Evolutionary conservation across 148 eudicot species (phyloP), one percentile per base, ranked within the genome.

Genomic region (Fallopia convolvulus): DNA sequence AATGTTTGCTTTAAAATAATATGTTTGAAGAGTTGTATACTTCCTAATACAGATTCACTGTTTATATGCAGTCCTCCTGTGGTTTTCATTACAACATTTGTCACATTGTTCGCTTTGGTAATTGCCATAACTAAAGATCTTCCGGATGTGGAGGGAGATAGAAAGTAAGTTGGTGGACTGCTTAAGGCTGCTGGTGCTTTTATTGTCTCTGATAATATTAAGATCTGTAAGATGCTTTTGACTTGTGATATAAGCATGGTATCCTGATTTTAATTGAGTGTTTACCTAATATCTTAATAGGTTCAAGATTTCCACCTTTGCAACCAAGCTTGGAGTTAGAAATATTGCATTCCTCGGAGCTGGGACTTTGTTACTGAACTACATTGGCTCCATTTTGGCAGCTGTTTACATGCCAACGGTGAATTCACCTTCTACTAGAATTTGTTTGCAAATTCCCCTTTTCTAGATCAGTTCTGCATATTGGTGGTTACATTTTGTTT

Each of bases 81-180:
- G 85, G 90, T 90, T 81, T 94, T 94, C 87, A 94, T 94, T 79
- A 94, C 99, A 74, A 84, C 90, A 44, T 94, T 94, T 46, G 99
- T 94, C 47, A 94, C 99, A 39, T 63, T 94, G 81, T 94, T 94
- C 81, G 99, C 97, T 0, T 85, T 94, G 85, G 99, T 94, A 78
- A 94, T 94, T 83, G 99, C 99, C 84, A 94, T 94, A 82, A 94
- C 99, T 42, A 94, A 94, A 83, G 99, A 94, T 92, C 99, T 94
- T 80, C 94, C 99, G 30, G 99, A 94, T 80, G 97, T 94, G 63
- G 99, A 94, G 87, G 99, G 99, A 63, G 99, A 94, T 82, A 84
- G 96, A 82, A 92, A 92, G 99, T 94, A 87, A 92, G 99, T 84
- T 81, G 48, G 48, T 66, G 23, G 13, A 77, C 60, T 83, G 55